Base-by-base conservation (phyloP, 805 yeast genomes). In the Kodamaea sagamina region DNA sequence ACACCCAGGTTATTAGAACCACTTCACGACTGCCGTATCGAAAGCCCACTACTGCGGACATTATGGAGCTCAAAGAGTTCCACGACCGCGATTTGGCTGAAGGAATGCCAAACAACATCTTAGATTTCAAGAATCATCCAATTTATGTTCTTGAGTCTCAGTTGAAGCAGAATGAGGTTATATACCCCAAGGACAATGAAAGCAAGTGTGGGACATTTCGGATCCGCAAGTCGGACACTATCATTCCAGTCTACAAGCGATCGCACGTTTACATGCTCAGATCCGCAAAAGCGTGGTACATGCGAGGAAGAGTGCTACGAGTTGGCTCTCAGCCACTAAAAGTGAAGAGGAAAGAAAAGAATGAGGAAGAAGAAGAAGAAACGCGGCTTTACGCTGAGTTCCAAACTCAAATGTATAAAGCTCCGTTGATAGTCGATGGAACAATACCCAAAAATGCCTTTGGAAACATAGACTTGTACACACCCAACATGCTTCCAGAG, bases 71-170 rank as follows among this genome's bases (percentile, higher is more conserved):
- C 31, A 72, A 75, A 24, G 86, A 82, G 47, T 79, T 89, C 38
- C 62, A 71, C 26, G 74, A 79, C 39, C 69, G 86, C 42, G 84
- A 86, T 35, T 65, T 78, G 12, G 69, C 75, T 21, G 98, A 93
- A 57, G 96, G 96, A 0, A 82, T 92, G 75, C 99, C 99, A 0
- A 81, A 82, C 43, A 86, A 79, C 53, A 67, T 89, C 18, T 84
- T 81, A 40, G 97, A 89, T 51, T 87, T 90, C 59, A 82, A 81
- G 40, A 82, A 82, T 39, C 99, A 93, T 62, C 99, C 99, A 0
- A 63, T 82, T 10, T 93, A 84, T 61, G 93, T 85, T 0, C 60
- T 93, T 10, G 95, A 87, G 58, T 73, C 80, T 3, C 95, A 89
- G 50, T 59, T 93, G 25, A 75, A 76, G 38, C 75, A 77, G 40